Evolutionary conservation across 2,329 filamentous ascomycete species (phyloP), one percentile per base, ranked within the genome.

Genomic region (Phyllosticta citriasiana): DNA sequence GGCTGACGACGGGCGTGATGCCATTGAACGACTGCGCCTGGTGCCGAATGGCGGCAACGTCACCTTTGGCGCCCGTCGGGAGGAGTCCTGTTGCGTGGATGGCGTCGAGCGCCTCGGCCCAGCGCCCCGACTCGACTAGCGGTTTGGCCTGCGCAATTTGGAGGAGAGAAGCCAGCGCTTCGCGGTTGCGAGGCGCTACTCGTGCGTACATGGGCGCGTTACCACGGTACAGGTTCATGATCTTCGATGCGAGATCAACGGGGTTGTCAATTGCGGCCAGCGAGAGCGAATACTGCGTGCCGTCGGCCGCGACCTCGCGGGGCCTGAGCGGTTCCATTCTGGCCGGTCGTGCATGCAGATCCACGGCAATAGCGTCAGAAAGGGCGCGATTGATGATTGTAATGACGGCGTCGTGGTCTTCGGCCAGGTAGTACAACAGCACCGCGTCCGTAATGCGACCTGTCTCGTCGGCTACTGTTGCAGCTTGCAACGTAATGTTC

Each of bases 381-480:
- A 99, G 81, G 3, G 92, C 88, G 50, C 91, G 88, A 74, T 92
- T 96, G 70, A 97, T 84, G 66, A 97, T 93, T 26, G 84, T 80
- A 53, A 97, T 85, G n/a, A 97, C 95, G 59, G 87, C 91, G 72
- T 99, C 91, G 72, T 96, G 97, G 73, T 99, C 92, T 69, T 91
- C 90, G 0, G 94, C 93, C 53, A 99, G 81, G 73, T 99, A 93
- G 73, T 96, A 97, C 57, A 99, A 81, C 57, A 99, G 81, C 14
- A 97, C 93, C 2, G 95, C 92, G 74, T 99, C 94, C 0, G 93
- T 95, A 1, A 88, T 91, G 57, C 95, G 85, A 50, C 94, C 93
- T 68, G 93, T 95, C 73, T 97, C 93, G 67, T 99, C 93, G 4
- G 94, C 94, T 69, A 92, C 90, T 65, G 88, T 87, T 51, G 94